These are phyloP conservation scores for Microbotryum scabiosae DNA, from an alignment of 1,284 basidiomycete species.

Conservation along the genomic window DNA sequence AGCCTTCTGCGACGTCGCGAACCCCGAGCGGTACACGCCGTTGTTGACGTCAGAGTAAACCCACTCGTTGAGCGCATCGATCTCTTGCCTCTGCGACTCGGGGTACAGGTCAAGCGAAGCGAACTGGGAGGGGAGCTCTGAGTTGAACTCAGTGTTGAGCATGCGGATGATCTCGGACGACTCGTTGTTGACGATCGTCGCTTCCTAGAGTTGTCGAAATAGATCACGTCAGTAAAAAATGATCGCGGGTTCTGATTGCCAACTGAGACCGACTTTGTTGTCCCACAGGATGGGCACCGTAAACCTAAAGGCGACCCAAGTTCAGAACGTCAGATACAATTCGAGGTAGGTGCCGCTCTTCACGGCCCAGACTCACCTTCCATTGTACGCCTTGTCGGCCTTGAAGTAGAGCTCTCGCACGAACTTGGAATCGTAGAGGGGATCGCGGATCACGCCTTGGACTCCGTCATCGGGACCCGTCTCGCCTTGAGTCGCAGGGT, in stretches of 20 bases:
- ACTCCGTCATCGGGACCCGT: slow-evolving; percentile 52
- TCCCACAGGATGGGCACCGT: slow-evolving; percentile 95
- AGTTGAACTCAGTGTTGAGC: slow-evolving; percentile 76
- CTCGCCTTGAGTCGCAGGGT: slow-evolving; percentile 17
- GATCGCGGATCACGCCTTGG: slow-evolving; percentile 63
- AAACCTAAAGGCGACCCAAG: slow-evolving; percentile 45
- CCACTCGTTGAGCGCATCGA: slow-evolving; percentile 82
- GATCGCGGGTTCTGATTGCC: no score
- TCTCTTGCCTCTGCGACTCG: slow-evolving; percentile 58
- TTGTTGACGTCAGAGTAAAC: slow-evolving; percentile 53
- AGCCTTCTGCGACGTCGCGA: slow-evolving; percentile 70
- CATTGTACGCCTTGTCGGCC: slow-evolving; percentile 60
- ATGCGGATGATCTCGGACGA: slow-evolving; percentile 89
- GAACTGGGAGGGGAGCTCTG: slow-evolving; percentile 56
- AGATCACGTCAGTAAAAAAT: neutral
- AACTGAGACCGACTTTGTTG: slow-evolving; percentile 52
- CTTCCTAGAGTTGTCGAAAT: slow-evolving; percentile 8
- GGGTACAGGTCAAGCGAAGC: slow-evolving; percentile 72
- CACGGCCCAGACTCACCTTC: slow-evolving; percentile 45
- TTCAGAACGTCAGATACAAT: neutral
- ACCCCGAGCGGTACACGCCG: slow-evolving; percentile 69
- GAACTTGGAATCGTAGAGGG: slow-evolving; percentile 59
- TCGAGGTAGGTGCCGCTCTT: neutral
- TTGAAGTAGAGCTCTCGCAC: slow-evolving; percentile 78
- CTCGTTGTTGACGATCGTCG: slow-evolving; percentile 93